Base-by-base conservation (phyloP, 805 yeast species). In the Candida wancherniae region DNA sequence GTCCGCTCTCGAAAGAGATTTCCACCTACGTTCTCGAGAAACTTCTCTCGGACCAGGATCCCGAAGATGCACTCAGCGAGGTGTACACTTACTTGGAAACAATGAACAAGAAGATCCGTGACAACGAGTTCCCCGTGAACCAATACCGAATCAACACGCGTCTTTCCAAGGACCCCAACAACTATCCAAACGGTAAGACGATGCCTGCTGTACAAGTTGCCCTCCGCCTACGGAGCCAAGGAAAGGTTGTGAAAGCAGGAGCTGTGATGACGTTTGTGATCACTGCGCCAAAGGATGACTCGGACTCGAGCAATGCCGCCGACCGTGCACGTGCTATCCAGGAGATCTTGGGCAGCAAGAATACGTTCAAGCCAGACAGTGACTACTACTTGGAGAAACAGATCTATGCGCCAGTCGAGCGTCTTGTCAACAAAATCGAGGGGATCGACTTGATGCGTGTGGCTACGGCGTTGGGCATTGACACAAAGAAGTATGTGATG, bases 181-280 rank as follows among this genome's bases (percentile, higher is more conserved):
- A 77, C 29, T 92, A 92, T 54, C 87, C 90, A 2, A 78, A 77
- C 42, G 88, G 83, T 15, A 83, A 83, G 42, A 72, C 75, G 25
- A 77, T 81, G 77, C 92, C 95, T 34, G 64, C 72, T 4, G 95
- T 92, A 10, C 92, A 82, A 53, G 96, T 87, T 21, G 99, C 97
- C 0, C 62, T 85, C 37, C 71, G 92, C 45, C 67, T 85, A 58
- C 65, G 84, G 43, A 73, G 71, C n/a, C 80, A 77, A 38, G 97
- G 97, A 20, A 88, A 87, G 48, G 80, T 83, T 21, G 74, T 92
- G 29, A 80, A 79, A 42, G 94, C 94, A 0, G 95, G 95, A 13
- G 82, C 81, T 45, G 97, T 92, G 28, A 80, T 92, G 22, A 82
- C 96, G 0, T 92, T 71, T 61, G 82, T 92, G 25, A 79, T 92